These are phyloP conservation scores for Saxophila tyrrhenica DNA, from an alignment of 495 filamentous ascomycete species.

Conservation along the genomic window DNA sequence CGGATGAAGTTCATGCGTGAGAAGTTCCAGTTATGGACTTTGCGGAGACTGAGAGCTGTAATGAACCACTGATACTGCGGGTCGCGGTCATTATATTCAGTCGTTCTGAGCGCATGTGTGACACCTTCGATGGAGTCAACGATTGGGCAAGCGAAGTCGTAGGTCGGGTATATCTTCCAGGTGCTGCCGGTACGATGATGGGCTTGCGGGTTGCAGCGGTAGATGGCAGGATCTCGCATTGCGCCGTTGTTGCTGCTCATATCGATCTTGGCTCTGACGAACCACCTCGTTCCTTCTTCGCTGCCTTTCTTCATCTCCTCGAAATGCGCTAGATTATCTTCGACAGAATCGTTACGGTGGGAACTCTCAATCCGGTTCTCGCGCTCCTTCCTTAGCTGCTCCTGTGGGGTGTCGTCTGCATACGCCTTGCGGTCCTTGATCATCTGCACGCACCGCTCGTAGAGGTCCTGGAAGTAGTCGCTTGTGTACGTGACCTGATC, in stretches of 20 bases:
- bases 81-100: slow-evolving; percentile 95
- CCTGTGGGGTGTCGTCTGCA: slow-evolving; percentile 78
- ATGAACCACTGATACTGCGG: slow-evolving; percentile 96
- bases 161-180: slow-evolving; percentile 96
- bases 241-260: slow-evolving; percentile 74
- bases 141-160: slow-evolving; percentile 87
- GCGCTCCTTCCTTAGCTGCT: slow-evolving; percentile 71
- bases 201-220: slow-evolving; percentile 67
- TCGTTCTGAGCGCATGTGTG: slow-evolving; percentile 88
- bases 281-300: slow-evolving; percentile 64
- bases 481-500: slow-evolving; percentile 70
- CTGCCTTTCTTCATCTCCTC: slow-evolving; percentile 81
- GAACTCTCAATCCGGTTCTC: slow-evolving; percentile 63
- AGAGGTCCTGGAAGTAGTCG: slow-evolving; percentile 84
- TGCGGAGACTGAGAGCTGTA: slow-evolving; percentile 69
- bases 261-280: slow-evolving; percentile 82
- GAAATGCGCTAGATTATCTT: slow-evolving; percentile 69
- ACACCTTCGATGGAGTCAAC: slow-evolving; percentile 86
- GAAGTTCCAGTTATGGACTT: slow-evolving; percentile 96
- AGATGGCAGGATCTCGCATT: slow-evolving; percentile 87
- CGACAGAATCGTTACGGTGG: slow-evolving; percentile 62
- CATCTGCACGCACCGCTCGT: slow-evolving; percentile 62
- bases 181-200: slow-evolving; percentile 83
- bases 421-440: slow-evolving; percentile 82
- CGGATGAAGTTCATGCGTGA: slow-evolving; percentile 91